A percentile compares a stretch with the other conserved stretches of the same genome.
Evolutionary conservation across 441 rosid genomes (phyloP).

Genomic region (Capsella rubella): DNA sequence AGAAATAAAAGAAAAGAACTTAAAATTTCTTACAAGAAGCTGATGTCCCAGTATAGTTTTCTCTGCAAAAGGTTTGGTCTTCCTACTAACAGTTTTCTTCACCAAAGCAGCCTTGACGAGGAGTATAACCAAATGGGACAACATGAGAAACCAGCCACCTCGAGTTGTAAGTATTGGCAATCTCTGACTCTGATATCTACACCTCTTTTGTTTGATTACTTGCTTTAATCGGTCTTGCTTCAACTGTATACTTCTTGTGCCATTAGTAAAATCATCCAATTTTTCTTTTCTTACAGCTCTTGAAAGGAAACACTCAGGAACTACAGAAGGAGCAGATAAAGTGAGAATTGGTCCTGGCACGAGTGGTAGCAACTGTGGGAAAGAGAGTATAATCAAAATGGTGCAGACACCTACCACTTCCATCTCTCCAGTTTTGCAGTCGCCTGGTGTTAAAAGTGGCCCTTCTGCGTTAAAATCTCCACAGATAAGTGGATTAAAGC

Average conservation of each 20-base stretch:
- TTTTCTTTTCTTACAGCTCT: slow-evolving; percentile 41
- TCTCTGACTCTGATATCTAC: slow-evolving; percentile 1
- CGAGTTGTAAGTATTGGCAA: slow-evolving; percentile 54
- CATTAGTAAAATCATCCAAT: slow-evolving; percentile 12
- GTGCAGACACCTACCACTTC: slow-evolving; percentile 45
- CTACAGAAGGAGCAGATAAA: slow-evolving; percentile 40
- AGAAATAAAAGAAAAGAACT: slow-evolving; percentile 54
- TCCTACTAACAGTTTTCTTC: slow-evolving; percentile 56
- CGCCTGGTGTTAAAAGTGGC: slow-evolving; percentile 39
- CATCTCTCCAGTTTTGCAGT: slow-evolving; percentile 42
- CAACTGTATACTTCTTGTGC: slow-evolving; percentile 28
- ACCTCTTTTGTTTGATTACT: neutral
- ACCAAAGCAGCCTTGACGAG: slow-evolving; percentile 47
- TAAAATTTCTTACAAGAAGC: slow-evolving; percentile 57
- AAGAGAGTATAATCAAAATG: slow-evolving; percentile 47
- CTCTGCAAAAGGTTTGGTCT: slow-evolving; percentile 63
- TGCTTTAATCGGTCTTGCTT: slow-evolving; percentile 1
- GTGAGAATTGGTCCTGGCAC: slow-evolving; percentile 51
- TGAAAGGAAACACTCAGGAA: slow-evolving; percentile 40
- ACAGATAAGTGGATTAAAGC: slow-evolving; percentile 61
- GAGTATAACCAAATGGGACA: slow-evolving; percentile 49
- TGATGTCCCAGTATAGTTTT: slow-evolving; percentile 73
- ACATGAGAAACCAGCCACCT: slow-evolving; percentile 45
- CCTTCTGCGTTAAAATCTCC: slow-evolving; percentile 50
- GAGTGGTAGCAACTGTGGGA: slow-evolving; percentile 41